These are phyloP conservation scores for Colletotrichum truncatum DNA, from an alignment of 2,329 filamentous ascomycete species.

Conservation along the genomic window DNA sequence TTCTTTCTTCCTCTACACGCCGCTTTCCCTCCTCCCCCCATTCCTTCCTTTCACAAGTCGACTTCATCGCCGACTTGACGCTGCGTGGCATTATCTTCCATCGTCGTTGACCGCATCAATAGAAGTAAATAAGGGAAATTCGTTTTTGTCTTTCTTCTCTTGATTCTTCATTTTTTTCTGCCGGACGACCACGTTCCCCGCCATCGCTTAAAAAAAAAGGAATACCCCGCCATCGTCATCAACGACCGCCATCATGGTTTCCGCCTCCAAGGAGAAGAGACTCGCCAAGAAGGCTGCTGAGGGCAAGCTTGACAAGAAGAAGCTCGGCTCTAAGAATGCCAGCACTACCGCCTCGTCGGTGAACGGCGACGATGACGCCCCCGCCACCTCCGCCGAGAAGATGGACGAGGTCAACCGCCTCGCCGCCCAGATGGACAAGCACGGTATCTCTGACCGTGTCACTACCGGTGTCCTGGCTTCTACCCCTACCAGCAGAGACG, in stretches of 20 bases:
- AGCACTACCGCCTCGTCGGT: conserved; percentile 66
- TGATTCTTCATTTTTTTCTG: conserved; percentile 4
- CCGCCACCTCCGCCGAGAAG: conserved; percentile 77
- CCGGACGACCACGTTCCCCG: conserved; percentile 26
- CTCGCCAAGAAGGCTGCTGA: conserved; percentile 76
- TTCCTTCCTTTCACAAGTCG: conserved; percentile 6
- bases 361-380: conserved; percentile 78
- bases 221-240: conserved; percentile 26
- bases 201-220: conserved; percentile 28
- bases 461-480: conserved; percentile 97
- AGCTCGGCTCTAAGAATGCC: conserved; percentile 68
- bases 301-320: conserved; percentile 75
- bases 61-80: conserved; percentile 27
- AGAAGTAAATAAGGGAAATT: not conserved
- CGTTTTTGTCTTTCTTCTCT: not conserved
- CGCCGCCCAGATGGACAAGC: conserved; percentile 92
- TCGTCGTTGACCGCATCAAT: conserved; percentile 12
- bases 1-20: conserved; percentile 19
- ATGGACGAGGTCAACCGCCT: conserved; percentile 86
- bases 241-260: conserved; percentile 59
- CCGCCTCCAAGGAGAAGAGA: conserved; percentile 77
- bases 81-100: conserved; percentile 20
- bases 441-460: conserved; percentile 95
- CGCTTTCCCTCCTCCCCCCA: not conserved
- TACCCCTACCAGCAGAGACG: conserved; percentile 84